Evolutionary conservation across 2,329 filamentous ascomycete genomes (phyloP).

Genomic region (Pestalotiopsis sp.): DNA sequence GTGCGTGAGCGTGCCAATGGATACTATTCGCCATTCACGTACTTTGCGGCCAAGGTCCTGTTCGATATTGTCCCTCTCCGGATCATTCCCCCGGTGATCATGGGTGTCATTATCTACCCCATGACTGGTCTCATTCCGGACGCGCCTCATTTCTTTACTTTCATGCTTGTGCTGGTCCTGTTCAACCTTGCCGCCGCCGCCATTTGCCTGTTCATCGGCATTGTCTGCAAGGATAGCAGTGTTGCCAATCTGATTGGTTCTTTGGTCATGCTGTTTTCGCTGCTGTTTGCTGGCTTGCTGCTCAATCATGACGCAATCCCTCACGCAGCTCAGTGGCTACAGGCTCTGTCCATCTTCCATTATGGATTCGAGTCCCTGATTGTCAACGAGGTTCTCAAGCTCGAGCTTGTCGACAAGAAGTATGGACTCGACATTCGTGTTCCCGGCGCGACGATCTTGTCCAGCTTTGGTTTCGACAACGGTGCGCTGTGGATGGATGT

Average conservation of each 20-base stretch:
- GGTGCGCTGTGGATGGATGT: constrained; percentile 85
- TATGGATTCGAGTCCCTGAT: constrained; percentile 96
- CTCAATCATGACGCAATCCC: constrained; percentile 96
- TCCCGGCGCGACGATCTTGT: constrained; percentile 90
- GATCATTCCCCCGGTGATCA: constrained; percentile 90
- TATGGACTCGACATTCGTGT: constrained; percentile 97
- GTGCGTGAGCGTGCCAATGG: constrained; percentile 93
- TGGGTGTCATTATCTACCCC: constrained; percentile 94
- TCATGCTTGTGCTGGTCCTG: constrained; percentile 87
- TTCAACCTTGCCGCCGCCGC: constrained; percentile 95
- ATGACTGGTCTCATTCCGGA: constrained; percentile 93
- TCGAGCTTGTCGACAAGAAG: constrained; percentile 90
- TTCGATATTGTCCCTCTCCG: constrained; percentile 96
- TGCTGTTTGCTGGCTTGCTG: constrained; percentile 91
- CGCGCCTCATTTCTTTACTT: constrained; percentile 83
- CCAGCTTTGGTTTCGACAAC: constrained; percentile 92
- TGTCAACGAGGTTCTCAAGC: constrained; percentile 91
- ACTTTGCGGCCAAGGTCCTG: constrained; percentile 95
- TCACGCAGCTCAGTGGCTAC: constrained; percentile 82
- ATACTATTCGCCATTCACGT: constrained; percentile 92
- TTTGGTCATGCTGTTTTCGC: constrained; percentile 94
- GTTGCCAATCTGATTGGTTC: constrained; percentile 94
- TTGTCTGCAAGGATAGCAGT: constrained; percentile 87
- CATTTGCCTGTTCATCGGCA: constrained; percentile 95
- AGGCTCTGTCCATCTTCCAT: constrained; percentile 95